Evolutionary conservation across 441 rosid genomes (phyloP).

Genomic region (Jatropha podagrica): DNA sequence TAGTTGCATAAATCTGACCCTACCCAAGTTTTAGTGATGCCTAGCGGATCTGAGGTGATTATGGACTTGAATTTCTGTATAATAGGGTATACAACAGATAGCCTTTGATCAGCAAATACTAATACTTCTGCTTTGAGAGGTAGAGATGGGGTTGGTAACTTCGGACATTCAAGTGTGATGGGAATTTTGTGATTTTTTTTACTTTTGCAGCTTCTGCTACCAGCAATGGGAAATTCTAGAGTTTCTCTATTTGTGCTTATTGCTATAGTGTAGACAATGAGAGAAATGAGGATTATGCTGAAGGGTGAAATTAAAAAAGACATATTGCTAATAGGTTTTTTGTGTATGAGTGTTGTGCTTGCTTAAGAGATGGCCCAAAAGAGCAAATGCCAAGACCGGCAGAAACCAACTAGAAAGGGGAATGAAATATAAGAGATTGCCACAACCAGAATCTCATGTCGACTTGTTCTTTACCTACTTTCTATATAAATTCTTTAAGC

Average conservation of each 20-base stretch:
- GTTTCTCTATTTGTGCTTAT: constrained; percentile 20
- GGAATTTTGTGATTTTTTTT: constrained; percentile 16
- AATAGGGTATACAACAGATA: constrained; percentile 61
- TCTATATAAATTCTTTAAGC: not conserved
- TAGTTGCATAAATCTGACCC: constrained; percentile 77
- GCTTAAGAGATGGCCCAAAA: constrained; percentile 11
- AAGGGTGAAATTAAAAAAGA: constrained; percentile 16
- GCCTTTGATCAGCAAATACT: constrained; percentile 60
- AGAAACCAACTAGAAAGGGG: constrained; percentile 1
- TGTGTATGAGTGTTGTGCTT: not conserved
- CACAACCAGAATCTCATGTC: constrained; percentile 6
- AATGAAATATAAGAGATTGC: constrained; percentile 1
- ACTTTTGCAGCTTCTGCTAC: constrained; percentile 27
- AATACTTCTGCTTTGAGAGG: constrained; percentile 31
- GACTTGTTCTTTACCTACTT: constrained; percentile 10
- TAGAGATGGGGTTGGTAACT: constrained; percentile 22
- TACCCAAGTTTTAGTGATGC: constrained; percentile 64
- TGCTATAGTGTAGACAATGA: constrained; percentile 23
- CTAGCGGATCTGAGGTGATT: constrained; percentile 68
- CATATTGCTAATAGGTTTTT: constrained; percentile 20
- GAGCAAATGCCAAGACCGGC: constrained; percentile 20
- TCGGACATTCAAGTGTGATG: constrained; percentile 23
- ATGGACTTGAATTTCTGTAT: constrained; percentile 75
- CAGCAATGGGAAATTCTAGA: constrained; percentile 15
- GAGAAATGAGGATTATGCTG: constrained; percentile 27